Conservation (phyloP, 2,329 filamentous ascomycete species). For the Davidsoniella virescens region DNA sequence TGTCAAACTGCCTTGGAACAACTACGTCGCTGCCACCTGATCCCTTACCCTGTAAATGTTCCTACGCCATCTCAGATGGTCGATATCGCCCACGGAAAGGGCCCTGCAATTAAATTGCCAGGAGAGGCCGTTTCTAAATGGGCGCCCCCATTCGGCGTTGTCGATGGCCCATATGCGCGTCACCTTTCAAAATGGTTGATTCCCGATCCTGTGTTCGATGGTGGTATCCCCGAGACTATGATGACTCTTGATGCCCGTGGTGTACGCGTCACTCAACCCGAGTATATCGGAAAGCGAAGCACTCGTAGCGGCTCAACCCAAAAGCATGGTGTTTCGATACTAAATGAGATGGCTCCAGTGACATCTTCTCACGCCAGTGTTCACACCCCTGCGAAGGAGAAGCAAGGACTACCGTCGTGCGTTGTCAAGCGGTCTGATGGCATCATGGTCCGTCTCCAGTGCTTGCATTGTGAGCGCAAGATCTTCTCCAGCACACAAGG, state of each 20-base stretch:
- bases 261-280: slow-evolving; percentile 54
- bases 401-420: slow-evolving; percentile 52
- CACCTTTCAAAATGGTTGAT: slow-evolving; percentile 96
- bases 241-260: slow-evolving; percentile 37
- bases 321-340: slow-evolving; percentile 32
- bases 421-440: slow-evolving; percentile 76
- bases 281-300: slow-evolving; percentile 33
- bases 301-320: slow-evolving; percentile 27
- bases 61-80: slow-evolving; percentile 51
- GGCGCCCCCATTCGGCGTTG: slow-evolving; percentile 78
- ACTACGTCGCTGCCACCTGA: slow-evolving; percentile 76
- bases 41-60: slow-evolving; percentile 66
- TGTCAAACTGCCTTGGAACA: slow-evolving; percentile 90
- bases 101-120: slow-evolving; percentile 47
- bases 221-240: slow-evolving; percentile 33
- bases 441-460: slow-evolving; percentile 76
- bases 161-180: slow-evolving; percentile 80
- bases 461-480: slow-evolving; percentile 71
- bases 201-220: slow-evolving; percentile 74
- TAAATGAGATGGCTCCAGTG: neutral
- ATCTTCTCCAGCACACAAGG: slow-evolving; percentile 95
- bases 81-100: slow-evolving; percentile 58
- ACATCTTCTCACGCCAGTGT: slow-evolving; percentile 28
- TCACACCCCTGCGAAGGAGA: slow-evolving; percentile 60
- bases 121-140: slow-evolving; percentile 55